Evolutionary conservation across 345 rosid genomes (phyloP).

Genomic region (Nephelium lappaceum): DNA sequence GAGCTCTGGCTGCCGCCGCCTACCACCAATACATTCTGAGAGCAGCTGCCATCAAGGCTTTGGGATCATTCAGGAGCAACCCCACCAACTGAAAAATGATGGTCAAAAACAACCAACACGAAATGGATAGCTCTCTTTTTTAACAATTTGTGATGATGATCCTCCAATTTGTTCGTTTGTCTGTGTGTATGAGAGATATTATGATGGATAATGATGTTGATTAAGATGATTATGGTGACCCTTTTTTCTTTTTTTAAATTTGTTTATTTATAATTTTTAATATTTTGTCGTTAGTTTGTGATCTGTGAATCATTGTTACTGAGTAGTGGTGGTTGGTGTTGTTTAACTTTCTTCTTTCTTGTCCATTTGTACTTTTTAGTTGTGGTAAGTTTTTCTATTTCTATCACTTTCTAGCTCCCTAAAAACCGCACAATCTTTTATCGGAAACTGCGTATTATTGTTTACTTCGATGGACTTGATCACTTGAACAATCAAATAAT

Average conservation of each 20-base stretch:
- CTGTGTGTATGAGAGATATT: constrained; percentile 32
- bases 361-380: neutral
- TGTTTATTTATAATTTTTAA: neutral
- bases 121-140: no score
- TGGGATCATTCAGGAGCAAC: constrained; percentile 74
- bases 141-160: neutral
- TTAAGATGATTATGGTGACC: constrained; percentile 14
- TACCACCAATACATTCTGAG: constrained; percentile 63
- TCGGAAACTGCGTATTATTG: no score
- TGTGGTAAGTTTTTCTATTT: no score
- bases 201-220: neutral
- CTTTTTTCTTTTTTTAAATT: neutral
- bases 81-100: constrained; percentile 40
- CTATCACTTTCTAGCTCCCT: no score
- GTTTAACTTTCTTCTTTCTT: neutral
- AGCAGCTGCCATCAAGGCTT: constrained; percentile 62
- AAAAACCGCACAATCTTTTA: no score
- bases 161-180: constrained; percentile 22
- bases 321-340: constrained; percentile 19
- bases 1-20: constrained; percentile 70
- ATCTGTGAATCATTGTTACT: constrained; percentile 30
- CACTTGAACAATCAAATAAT: no score
- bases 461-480: no score
- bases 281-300: constrained; percentile 25
- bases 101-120: no score